Evolutionary conservation across 306 rosid species (phyloP).

Genomic region (Cucumis cinereus): DNA sequence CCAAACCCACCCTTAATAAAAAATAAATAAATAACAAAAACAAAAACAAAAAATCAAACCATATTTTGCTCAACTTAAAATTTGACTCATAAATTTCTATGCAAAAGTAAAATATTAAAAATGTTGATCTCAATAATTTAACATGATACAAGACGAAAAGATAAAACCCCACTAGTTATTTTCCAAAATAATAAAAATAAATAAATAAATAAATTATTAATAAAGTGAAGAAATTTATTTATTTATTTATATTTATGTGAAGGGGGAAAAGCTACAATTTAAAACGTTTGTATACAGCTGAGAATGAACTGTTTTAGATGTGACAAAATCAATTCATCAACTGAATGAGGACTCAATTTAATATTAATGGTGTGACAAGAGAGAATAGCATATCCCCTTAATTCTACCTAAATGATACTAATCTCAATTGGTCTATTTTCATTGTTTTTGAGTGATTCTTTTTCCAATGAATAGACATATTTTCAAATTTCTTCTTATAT

Average conservation of each 20-base stretch:
- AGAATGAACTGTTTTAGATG: background rate
- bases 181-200: no score
- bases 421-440: background rate
- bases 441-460: background rate
- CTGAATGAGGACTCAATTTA: background rate
- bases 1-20: no score
- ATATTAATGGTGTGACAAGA: background rate
- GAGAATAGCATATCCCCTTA: background rate
- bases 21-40: no score
- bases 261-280: background rate
- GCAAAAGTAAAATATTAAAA: background rate
- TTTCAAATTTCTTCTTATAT: background rate
- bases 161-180: background rate
- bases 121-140: background rate
- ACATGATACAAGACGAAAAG: background rate
- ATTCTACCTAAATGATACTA: background rate
- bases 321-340: background rate
- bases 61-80: no score
- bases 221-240: no score
- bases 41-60: no score
- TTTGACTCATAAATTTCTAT: no score
- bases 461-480: background rate
- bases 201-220: no score
- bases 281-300: background rate
- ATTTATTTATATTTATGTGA: no score